A percentile compares a stretch with the other conserved stretches of the same genome.
Evolutionary conservation across 2,329 filamentous ascomycete genomes (phyloP).

Genomic region (Tolypocladium album): DNA sequence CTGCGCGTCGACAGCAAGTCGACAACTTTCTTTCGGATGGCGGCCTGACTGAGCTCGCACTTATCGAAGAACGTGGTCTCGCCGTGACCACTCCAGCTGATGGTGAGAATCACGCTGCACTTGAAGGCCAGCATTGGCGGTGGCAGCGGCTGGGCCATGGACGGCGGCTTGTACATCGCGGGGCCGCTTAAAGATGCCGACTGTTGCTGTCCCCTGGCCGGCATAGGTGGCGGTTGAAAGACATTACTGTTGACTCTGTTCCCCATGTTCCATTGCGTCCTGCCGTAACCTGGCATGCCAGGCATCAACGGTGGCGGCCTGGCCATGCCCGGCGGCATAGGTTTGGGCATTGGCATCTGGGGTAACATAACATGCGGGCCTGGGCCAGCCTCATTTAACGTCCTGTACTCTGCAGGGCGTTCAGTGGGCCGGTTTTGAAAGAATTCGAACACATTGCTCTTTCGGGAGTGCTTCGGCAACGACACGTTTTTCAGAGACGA

Average conservation of each 20-base stretch:
- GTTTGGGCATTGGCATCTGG: background rate
- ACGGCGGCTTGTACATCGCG: background rate
- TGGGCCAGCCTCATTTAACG: background rate
- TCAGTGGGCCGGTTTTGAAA: background rate
- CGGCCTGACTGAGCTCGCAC: slow-evolving; percentile 22
- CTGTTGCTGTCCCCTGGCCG: background rate
- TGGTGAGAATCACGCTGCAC: slow-evolving; percentile 11
- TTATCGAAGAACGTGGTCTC: slow-evolving; percentile 17
- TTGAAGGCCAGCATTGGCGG: background rate
- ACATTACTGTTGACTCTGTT: background rate
- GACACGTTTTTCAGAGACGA: background rate
- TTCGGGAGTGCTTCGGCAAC: background rate
- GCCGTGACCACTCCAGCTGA: slow-evolving; percentile 17
- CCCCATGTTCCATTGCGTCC: background rate
- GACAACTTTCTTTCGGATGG: slow-evolving; percentile 9
- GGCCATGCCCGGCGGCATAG: background rate
- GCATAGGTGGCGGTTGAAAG: background rate
- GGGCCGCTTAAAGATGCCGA: background rate
- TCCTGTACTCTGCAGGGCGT: no score
- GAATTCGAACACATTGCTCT: background rate
- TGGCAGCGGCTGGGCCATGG: background rate
- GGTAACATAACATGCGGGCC: background rate
- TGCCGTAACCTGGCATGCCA: background rate
- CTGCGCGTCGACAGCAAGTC: slow-evolving; percentile 10
- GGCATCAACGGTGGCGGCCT: background rate